These are phyloP conservation scores for Fremontodendron californicum DNA, from an alignment of 345 rosid genomes.

Conservation along the genomic window DNA sequence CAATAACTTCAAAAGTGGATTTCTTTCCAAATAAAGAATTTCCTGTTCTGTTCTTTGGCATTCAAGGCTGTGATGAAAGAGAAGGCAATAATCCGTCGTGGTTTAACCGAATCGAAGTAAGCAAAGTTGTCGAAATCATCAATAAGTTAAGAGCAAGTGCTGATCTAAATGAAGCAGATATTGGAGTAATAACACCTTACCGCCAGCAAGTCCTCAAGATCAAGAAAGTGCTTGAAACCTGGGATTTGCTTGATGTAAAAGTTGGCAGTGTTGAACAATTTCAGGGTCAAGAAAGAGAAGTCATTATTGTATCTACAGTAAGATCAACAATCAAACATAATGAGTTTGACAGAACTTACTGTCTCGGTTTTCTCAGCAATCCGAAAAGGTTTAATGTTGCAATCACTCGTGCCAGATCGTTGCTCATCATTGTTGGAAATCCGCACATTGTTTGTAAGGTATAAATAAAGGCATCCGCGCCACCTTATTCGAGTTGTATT, in stretches of 20 bases:
- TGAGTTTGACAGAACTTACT: slow-evolving; percentile 37
- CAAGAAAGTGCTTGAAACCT: slow-evolving; percentile 40
- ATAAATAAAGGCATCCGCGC: neutral
- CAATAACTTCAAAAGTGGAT: slow-evolving; percentile 13
- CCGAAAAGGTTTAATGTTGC: slow-evolving; percentile 61
- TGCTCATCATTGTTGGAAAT: slow-evolving; percentile 51
- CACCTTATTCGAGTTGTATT: neutral
- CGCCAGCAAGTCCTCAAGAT: slow-evolving; percentile 60
- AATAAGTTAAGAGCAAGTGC: slow-evolving; percentile 28
- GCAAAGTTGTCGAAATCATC: slow-evolving; percentile 56
- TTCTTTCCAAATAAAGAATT: slow-evolving; percentile 42
- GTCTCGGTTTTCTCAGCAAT: slow-evolving; percentile 52
- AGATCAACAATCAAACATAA: slow-evolving; percentile 54
- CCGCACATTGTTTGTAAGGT: slow-evolving; percentile 57
- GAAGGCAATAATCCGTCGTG: slow-evolving; percentile 69
- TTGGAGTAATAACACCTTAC: slow-evolving; percentile 65
- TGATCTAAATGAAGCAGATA: slow-evolving; percentile 34
- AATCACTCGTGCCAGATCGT: slow-evolving; percentile 46
- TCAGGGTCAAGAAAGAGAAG: slow-evolving; percentile 62
- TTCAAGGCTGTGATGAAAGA: slow-evolving; percentile 67
- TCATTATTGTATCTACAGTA: slow-evolving; percentile 58
- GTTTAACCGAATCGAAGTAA: slow-evolving; percentile 64
- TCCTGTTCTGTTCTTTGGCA: slow-evolving; percentile 54
- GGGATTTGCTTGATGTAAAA: slow-evolving; percentile 42
- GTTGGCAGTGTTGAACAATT: slow-evolving; percentile 76